phyloP scores from a whole-genome alignment of 1,284 basidiomycete species.

The Sphagnurus paluster region DNA sequence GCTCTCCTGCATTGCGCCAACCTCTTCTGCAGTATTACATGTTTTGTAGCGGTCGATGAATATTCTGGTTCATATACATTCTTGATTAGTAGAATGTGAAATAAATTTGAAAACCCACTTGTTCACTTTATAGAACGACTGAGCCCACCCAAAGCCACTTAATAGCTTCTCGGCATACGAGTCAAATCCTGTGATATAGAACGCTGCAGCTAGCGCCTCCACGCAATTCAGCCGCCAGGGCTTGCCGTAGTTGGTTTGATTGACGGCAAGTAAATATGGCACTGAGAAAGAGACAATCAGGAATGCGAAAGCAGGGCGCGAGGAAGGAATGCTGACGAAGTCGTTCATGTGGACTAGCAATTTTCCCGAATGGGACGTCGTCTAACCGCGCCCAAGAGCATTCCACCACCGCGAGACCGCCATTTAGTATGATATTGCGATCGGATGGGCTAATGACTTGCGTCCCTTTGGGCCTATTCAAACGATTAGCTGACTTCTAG shows the following conservation, averaged over 20 bases:
- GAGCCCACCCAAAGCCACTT: conserved; percentile 85
- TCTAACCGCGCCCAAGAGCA: conserved; percentile 96
- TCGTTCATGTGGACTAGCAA: conserved; percentile 90
- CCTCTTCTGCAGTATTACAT: conserved; percentile 66
- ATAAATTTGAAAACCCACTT: conserved; percentile 51
- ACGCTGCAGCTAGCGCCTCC: conserved; percentile 90
- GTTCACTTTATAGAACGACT: conserved; percentile 85
- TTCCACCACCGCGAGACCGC: conserved; percentile 93
- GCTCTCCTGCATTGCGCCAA: conserved; percentile 65
- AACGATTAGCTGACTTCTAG: not conserved
- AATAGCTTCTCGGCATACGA: conserved; percentile 77
- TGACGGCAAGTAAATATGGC: conserved; percentile 89
- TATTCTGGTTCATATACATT: conserved; percentile 35
- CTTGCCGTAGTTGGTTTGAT: conserved; percentile 95
- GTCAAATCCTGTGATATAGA: conserved; percentile 88
- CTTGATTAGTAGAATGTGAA: too few species aligned
- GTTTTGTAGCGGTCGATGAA: conserved; percentile 75
- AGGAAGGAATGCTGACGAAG: conserved; percentile 55
- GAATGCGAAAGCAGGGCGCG: not conserved
- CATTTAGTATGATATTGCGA: conserved; percentile 72
- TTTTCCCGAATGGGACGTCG: conserved; percentile 93
- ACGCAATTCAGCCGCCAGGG: conserved; percentile 91
- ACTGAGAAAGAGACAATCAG: conserved; percentile 47
- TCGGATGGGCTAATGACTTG: conserved; percentile 84
- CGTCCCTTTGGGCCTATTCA: conserved; percentile 81